These are phyloP conservation scores for Leucocoprinus birnbaumii DNA, from an alignment of 768 basidiomycete species.

Conservation along the genomic window DNA sequence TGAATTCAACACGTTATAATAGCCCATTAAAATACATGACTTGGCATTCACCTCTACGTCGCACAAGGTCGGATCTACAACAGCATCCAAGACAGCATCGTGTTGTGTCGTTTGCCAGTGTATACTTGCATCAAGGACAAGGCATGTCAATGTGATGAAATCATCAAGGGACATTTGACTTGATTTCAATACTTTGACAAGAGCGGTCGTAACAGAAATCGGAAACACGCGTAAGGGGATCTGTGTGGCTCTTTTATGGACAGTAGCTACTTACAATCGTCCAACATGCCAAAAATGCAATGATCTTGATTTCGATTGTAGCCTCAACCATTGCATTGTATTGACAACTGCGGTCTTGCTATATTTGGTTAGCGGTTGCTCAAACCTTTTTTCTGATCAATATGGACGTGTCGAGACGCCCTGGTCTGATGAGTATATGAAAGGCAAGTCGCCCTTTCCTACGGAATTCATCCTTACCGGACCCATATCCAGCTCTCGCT, in stretches of 20 bases:
- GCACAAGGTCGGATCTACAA: conserved; percentile 7
- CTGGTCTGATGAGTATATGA: background rate
- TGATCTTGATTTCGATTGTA: background rate
- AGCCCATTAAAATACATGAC: too few species aligned
- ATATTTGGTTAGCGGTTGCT: background rate
- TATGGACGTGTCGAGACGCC: background rate
- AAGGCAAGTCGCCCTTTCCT: background rate
- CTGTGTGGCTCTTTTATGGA: background rate
- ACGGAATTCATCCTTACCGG: background rate
- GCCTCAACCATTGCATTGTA: background rate
- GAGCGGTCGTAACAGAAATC: background rate
- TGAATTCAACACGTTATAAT: too few species aligned
- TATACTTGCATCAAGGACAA: background rate
- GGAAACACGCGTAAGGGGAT: background rate
- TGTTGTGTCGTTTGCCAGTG: background rate
- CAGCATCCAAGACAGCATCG: background rate
- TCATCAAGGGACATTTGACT: background rate
- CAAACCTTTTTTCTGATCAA: background rate
- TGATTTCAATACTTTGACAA: background rate
- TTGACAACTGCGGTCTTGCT: background rate
- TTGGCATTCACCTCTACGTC: too few species aligned
- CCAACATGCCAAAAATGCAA: background rate
- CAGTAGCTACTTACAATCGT: background rate
- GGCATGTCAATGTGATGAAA: background rate
- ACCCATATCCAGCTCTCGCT: background rate